A percentile compares a stretch with the other conserved stretches of the same genome.
These are phyloP conservation scores for Gelatoporia subvermispora DNA, from an alignment of 768 basidiomycete genomes.

Conservation along the genomic window DNA sequence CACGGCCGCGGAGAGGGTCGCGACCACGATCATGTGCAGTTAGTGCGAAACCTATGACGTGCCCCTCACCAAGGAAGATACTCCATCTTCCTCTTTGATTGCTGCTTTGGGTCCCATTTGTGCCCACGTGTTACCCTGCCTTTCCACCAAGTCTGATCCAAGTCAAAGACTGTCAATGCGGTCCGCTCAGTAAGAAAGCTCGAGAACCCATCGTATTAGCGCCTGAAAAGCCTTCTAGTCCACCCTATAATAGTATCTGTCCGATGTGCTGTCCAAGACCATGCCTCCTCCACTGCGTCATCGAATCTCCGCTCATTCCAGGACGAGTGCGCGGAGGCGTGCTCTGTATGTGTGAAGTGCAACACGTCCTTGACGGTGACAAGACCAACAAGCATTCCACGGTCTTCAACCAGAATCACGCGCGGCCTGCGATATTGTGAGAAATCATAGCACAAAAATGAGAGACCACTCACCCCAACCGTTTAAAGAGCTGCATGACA, in stretches of 20 bases:
- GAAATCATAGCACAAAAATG: background rate
- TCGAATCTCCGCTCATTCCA: conserved; percentile 25
- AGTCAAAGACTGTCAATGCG: too few species aligned
- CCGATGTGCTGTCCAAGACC: conserved; percentile 15
- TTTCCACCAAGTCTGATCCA: too few species aligned
- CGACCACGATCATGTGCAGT: too few species aligned
- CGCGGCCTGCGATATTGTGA: conserved; percentile 61
- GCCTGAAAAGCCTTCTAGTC: conserved; percentile 8
- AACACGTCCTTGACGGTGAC: conserved; percentile 96
- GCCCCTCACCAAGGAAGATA: too few species aligned
- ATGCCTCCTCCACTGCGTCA: conserved; percentile 20
- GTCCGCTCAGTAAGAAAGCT: background rate
- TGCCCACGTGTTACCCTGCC: too few species aligned
- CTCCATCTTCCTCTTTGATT: too few species aligned
- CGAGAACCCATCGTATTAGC: conserved; percentile 7
- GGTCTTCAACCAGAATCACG: conserved; percentile 90
- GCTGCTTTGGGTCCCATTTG: too few species aligned
- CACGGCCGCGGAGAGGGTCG: too few species aligned
- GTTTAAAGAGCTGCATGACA: conserved; percentile 95
- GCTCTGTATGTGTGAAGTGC: conserved; percentile 58
- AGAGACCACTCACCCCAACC: conserved; percentile 78
- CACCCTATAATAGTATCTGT: conserved; percentile 5
- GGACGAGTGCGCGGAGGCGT: conserved; percentile 16
- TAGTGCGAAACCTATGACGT: too few species aligned
- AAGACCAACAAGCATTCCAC: conserved; percentile 76